Conservation (phyloP, 208 protist genomes). For the Trypanosoma avium region DNA sequence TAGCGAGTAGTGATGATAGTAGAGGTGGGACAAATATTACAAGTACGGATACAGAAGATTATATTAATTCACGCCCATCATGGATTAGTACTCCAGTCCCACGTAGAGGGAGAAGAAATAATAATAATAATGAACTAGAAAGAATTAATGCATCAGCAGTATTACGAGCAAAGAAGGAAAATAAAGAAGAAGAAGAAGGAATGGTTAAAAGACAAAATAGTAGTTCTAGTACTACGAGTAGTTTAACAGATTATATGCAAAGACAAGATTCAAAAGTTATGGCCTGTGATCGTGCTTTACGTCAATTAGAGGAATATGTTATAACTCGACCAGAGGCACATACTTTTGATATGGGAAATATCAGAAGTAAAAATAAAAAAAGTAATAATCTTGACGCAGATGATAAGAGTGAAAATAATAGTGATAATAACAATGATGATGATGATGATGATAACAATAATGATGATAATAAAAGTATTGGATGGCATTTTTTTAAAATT, state of each 20-base stretch:
- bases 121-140: no score
- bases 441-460: neutral
- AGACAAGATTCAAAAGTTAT: constrained; percentile 32
- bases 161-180: no score
- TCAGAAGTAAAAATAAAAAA: neutral
- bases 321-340: constrained; percentile 5
- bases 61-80: neutral
- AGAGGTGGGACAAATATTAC: neutral
- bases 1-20: neutral
- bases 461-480: neutral
- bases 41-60: neutral
- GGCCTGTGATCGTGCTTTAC: constrained; percentile 35
- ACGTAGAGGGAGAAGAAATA: no score
- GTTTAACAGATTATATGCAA: neutral
- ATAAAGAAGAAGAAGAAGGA: neutral
- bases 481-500: constrained; percentile 23
- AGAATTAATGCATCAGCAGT: no score
- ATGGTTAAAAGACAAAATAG: no score
- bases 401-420: neutral
- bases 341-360: constrained; percentile 7
- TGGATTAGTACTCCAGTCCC: no score
- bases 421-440: neutral
- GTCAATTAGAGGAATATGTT: constrained; percentile 55
- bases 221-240: no score
- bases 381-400: neutral